Percentiles rank a stretch among this genome's conserved stretches.
phyloP scores from a whole-genome alignment of 2,329 filamentous ascomycete genomes.

The Colletotrichum sp. region DNA sequence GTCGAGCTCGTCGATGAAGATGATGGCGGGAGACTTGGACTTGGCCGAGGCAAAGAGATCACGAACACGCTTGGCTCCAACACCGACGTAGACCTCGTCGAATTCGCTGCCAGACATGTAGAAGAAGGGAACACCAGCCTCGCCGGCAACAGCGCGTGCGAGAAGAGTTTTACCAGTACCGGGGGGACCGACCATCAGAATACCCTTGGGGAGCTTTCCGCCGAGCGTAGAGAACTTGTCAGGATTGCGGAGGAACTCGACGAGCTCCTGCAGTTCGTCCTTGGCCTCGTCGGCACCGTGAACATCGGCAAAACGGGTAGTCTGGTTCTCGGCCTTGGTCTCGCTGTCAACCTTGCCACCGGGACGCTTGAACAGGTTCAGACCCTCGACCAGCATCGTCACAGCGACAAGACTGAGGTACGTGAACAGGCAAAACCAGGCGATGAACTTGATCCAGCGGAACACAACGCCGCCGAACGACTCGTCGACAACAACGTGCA shows the following conservation, averaged over 20 bases:
- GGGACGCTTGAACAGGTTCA: slow-evolving; percentile 80
- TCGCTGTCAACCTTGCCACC: slow-evolving; percentile 77
- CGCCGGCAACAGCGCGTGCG: slow-evolving; percentile 92
- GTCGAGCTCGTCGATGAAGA: slow-evolving; percentile 94
- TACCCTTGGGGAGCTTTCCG: slow-evolving; percentile 95
- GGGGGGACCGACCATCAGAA: slow-evolving; percentile 91
- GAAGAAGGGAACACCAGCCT: slow-evolving; percentile 98
- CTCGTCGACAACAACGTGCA: slow-evolving; percentile 96
- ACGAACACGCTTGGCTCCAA: slow-evolving; percentile 93
- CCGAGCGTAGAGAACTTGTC: slow-evolving; percentile 93
- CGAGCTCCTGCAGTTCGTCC: slow-evolving; percentile 95
- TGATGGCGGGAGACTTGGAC: slow-evolving; percentile 85
- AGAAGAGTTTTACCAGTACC: slow-evolving; percentile 98
- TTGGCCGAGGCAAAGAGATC: slow-evolving; percentile 88
- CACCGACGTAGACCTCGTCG: slow-evolving; percentile 97
- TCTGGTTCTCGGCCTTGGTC: slow-evolving; percentile 92
- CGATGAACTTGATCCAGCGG: slow-evolving; percentile 88
- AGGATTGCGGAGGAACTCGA: slow-evolving; percentile 94
- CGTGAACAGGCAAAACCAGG: slow-evolving; percentile 77
- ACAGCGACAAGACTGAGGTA: slow-evolving; percentile 83
- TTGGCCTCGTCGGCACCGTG: slow-evolving; percentile 98
- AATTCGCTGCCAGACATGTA: slow-evolving; percentile 99
- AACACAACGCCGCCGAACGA: slow-evolving; percentile 80
- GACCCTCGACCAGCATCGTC: slow-evolving; percentile 81
- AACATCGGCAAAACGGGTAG: slow-evolving; percentile 88